phyloP scores from a whole-genome alignment of 352 stramenopile genomes.

The Globisporangium heterothallicum region DNA sequence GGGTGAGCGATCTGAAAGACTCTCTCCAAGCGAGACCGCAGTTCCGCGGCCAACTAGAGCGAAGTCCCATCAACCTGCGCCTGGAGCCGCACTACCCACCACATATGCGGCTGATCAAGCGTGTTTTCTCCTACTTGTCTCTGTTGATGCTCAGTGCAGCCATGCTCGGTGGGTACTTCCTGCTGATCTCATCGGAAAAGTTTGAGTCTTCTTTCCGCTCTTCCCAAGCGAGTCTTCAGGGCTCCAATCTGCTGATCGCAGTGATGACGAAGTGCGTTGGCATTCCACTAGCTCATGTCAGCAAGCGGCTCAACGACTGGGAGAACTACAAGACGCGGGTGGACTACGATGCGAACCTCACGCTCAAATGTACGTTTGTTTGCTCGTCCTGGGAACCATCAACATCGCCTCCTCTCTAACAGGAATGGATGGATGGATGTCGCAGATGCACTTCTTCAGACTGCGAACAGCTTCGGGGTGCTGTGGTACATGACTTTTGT shows the following conservation, averaged over 20 bases:
- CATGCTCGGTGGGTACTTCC: slow-evolving; percentile 23
- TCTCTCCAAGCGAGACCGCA: slow-evolving; percentile 30
- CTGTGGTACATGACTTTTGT: slow-evolving; percentile 54
- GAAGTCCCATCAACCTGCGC: slow-evolving; percentile 49
- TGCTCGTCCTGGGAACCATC: not conserved
- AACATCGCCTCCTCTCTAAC: too few relatives aligned
- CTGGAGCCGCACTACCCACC: slow-evolving; percentile 45
- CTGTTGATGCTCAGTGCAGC: slow-evolving; percentile 21
- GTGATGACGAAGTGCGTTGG: slow-evolving; percentile 32
- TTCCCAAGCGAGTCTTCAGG: slow-evolving; percentile 19
- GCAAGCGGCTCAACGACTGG: slow-evolving; percentile 45
- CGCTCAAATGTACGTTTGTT: slow-evolving; percentile 59
- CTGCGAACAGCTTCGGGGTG: slow-evolving; percentile 51
- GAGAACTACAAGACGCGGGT: slow-evolving; percentile 70
- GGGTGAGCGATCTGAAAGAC: slow-evolving; percentile 26
- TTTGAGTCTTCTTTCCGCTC: slow-evolving; percentile 18
- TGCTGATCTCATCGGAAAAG: slow-evolving; percentile 29
- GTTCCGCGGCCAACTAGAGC: slow-evolving; percentile 43
- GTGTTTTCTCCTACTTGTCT: slow-evolving; percentile 18
- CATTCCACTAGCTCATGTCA: slow-evolving; percentile 19
- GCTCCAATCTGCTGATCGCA: slow-evolving; percentile 32
- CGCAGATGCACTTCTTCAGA: slow-evolving; percentile 52
- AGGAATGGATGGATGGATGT: slow-evolving; percentile 9
- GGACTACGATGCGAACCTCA: slow-evolving; percentile 64
- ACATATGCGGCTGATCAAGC: slow-evolving; percentile 23